Base-by-base conservation (phyloP, 139 green algal genomes). In the Coelastrella sp. region DNA sequence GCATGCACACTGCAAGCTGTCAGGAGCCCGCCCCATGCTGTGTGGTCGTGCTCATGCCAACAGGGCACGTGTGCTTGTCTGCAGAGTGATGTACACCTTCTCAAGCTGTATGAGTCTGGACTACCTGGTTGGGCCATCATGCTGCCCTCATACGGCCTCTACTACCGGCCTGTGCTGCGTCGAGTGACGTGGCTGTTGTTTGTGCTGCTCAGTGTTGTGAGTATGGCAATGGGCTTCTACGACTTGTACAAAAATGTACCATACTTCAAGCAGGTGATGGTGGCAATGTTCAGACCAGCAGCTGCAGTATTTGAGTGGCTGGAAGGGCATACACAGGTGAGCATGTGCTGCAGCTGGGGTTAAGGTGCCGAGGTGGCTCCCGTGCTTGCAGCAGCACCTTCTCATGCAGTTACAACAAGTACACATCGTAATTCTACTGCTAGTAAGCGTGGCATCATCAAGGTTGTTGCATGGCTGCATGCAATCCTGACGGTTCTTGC, bases 211-310 rank as follows among this genome's bases (percentile, higher is more conserved):
- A 97, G 93, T 8, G 59, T 96, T 56, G 93, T 98, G 75, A 97
- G 95, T 74, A 94, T 98, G 90, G 89, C 87, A 12, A 90, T 93
- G 22, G 96, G 95, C 80, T 96, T 97, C 86, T 96, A 96, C 61
- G 96, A 97, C 87, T 70, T 98, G 59, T 97, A 97, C 91, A 97
- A 97, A 72, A 96, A 96, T 59, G 93, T 98, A 14, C 96, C 96
- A 7, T 95, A 94, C 81, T 89, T 98, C 57, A 93, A 95, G 79
- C 59, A 95, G 91, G 85, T 93, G 49, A 72, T 83, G 1, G 78
- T 91, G 25, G 6, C 49, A 11, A 61, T 82, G 84, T 94, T 94
- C 91, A 88, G 96, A 76, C 95, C 93, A 4, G 91, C 94, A 19
- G 57, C 87, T 0, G 86, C 92, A 35, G 72, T 98, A 19, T 93